A percentile compares a stretch with the other conserved stretches of the same genome.
phyloP scores from a whole-genome alignment of 306 rosid genomes.

The Ceratonia siliqua region DNA sequence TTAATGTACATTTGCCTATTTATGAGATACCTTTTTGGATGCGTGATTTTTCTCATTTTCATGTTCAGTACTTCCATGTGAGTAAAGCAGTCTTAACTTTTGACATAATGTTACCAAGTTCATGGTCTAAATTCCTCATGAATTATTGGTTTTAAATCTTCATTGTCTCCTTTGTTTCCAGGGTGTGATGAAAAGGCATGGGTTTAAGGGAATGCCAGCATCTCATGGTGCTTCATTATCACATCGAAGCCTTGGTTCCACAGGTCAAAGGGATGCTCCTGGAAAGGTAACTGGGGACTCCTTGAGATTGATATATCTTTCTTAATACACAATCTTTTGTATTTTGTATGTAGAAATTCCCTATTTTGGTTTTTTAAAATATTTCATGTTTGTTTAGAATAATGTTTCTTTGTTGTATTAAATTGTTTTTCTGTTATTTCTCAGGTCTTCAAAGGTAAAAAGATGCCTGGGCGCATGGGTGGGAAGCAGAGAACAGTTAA shows the following conservation, averaged over 20 bases:
- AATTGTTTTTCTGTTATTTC: conserved; percentile 22
- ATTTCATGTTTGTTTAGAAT: conserved; percentile 11
- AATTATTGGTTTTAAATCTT: conserved; percentile 5
- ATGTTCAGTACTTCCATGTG: conserved; percentile 9
- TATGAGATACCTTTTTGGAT: not conserved
- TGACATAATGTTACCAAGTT: not conserved
- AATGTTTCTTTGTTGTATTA: not conserved
- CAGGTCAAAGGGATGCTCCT: conserved; percentile 68
- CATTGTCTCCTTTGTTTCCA: conserved; percentile 36
- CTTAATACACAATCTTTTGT: conserved; percentile 3
- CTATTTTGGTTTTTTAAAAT: not conserved
- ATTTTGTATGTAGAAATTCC: conserved; percentile 12
- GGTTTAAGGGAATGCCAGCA: conserved; percentile 66
- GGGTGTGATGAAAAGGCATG: conserved; percentile 75
- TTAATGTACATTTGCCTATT: not conserved
- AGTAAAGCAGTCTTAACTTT: not conserved
- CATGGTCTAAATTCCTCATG: not conserved
- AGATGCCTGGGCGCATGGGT: conserved; percentile 99
- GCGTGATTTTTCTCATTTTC: not conserved
- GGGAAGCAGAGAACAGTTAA: conserved; percentile 84
- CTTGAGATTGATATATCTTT: conserved; percentile 9
- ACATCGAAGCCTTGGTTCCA: conserved; percentile 72
- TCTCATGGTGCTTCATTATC: conserved; percentile 72
- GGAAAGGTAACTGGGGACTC: conserved; percentile 63
- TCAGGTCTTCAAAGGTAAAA: conserved; percentile 78